Evolutionary conservation across 1,139 yeast species (phyloP).

Genomic region (Pichia sp.): DNA sequence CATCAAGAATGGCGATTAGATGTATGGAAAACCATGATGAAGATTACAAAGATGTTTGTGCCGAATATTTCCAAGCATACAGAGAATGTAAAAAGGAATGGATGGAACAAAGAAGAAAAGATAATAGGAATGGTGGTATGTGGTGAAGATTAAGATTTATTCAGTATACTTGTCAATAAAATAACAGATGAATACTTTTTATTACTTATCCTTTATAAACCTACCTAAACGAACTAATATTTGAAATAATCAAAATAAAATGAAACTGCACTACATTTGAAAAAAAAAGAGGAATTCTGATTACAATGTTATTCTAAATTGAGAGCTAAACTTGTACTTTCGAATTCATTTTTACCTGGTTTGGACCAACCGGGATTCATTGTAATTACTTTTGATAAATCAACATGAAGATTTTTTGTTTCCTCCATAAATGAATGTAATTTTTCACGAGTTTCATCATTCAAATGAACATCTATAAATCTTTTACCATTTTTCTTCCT

Average conservation of each 20-base stretch:
- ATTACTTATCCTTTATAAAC: too few species aligned
- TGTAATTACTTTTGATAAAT: slow-evolving; percentile 17
- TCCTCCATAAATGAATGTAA: slow-evolving; percentile 20
- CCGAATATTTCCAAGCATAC: slow-evolving; percentile 85
- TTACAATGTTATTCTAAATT: slow-evolving; percentile 15
- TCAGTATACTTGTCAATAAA: background rate
- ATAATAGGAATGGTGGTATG: slow-evolving; percentile 23
- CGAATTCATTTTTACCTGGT: slow-evolving; percentile 2
- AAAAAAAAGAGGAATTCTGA: background rate
- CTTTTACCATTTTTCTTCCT: background rate
- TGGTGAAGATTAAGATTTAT: slow-evolving; percentile 26
- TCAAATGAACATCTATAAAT: background rate
- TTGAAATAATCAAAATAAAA: background rate
- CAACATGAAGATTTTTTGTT: slow-evolving; percentile 18
- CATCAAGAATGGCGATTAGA: slow-evolving; percentile 75
- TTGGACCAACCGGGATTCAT: slow-evolving; percentile 15
- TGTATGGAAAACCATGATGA: slow-evolving; percentile 74
- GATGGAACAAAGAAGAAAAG: slow-evolving; percentile 30
- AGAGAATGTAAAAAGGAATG: slow-evolving; percentile 87
- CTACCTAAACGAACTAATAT: background rate
- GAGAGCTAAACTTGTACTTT: slow-evolving; percentile 21
- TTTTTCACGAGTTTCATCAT: slow-evolving; percentile 13
- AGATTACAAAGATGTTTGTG: slow-evolving; percentile 58
- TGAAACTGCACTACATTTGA: too few species aligned
- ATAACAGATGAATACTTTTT: too few species aligned